Evolutionary conservation across 2,329 filamentous ascomycete genomes (phyloP), one percentile per base, ranked within the genome.

Genomic region (Colletotrichum noveboracense): DNA sequence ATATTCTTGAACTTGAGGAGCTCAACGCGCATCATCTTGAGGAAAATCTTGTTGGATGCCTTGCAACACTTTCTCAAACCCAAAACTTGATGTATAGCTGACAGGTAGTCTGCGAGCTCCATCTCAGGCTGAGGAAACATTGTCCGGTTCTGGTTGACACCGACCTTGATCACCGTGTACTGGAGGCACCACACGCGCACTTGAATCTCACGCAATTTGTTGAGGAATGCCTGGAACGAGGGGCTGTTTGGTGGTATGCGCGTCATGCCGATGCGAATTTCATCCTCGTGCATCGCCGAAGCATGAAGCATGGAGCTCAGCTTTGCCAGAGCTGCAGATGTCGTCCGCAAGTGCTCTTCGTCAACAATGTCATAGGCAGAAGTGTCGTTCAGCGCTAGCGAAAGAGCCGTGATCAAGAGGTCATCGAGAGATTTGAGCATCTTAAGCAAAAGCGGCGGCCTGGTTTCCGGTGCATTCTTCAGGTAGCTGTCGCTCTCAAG

Each of bases 1-100:
- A 96, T 91, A 66, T 94, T 91, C 77, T 93, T 91, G 79, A 96
- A 89, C 65, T 92, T 92, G 30, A 98, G 88, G 61, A 98, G 89
- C 81, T 99, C 97, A 7, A 94, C 90, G 72, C 96, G 96, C 87
- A 97, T 94, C 83, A 98, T 91, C 81, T 96, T 96, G 30, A 98
- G 89, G 84, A 99, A 97, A 21, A 95, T 91, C 81, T 97, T 96
- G 82, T 96, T 95, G 1, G 95, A 95, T 5, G 91, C 89, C 80
- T 95, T 96, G 89, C 96, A 98, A 83, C 94, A 94, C 77, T 94
- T 94, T 75, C 97, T 94, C 67, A 96, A 88, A 4, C 97, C 97
- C 43, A 98, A 87, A 6, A 94, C 94, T 81, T 95, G 93, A 81
- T 99, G 97, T 7, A 98, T 91, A 13, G 94, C 92, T 8, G 95